Evolutionary conservation across 2,329 filamentous ascomycete genomes (phyloP).

Genomic region (Sporothrix variecibatus): DNA sequence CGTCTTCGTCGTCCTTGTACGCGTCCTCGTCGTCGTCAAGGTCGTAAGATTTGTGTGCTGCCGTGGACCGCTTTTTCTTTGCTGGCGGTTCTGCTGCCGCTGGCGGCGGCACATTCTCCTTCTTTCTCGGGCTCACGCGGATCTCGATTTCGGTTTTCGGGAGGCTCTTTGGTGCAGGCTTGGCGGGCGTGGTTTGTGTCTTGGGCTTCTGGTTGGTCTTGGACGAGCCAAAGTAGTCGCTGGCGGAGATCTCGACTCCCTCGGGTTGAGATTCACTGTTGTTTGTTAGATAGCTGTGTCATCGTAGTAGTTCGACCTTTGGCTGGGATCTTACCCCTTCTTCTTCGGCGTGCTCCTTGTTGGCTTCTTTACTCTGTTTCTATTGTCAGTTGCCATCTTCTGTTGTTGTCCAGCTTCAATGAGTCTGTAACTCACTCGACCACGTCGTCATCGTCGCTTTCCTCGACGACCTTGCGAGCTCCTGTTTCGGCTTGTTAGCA

Average conservation of each 20-base stretch:
- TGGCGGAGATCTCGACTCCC: slow-evolving; percentile 56
- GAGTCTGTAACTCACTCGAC: slow-evolving; percentile 39
- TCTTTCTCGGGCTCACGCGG: slow-evolving; percentile 56
- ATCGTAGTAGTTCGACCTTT: not conserved
- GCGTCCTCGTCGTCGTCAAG: slow-evolving; percentile 57
- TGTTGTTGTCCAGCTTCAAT: not conserved
- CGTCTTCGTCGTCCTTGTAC: slow-evolving; percentile 67
- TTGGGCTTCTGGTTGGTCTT: slow-evolving; percentile 47
- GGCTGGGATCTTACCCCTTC: slow-evolving; percentile 45
- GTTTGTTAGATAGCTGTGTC: slow-evolving; percentile 15
- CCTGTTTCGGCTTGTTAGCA: slow-evolving; percentile 20
- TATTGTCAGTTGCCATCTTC: not conserved
- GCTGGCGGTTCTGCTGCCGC: slow-evolving; percentile 33
- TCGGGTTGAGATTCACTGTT: slow-evolving; percentile 44
- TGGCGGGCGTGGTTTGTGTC: slow-evolving; percentile 45
- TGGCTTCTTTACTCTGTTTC: slow-evolving; percentile 56
- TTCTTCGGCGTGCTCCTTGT: slow-evolving; percentile 56
- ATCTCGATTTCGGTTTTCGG: slow-evolving; percentile 48
- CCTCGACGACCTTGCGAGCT: slow-evolving; percentile 37
- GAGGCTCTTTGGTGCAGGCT: slow-evolving; percentile 43
- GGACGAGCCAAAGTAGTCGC: slow-evolving; percentile 58
- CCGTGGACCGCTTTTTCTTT: slow-evolving; percentile 47
- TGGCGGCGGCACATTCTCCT: slow-evolving; percentile 36
- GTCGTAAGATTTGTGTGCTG: slow-evolving; percentile 45
- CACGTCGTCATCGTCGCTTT: slow-evolving; percentile 33